phyloP scores from a whole-genome alignment of 768 basidiomycete species.

The Serendipita sp. region DNA sequence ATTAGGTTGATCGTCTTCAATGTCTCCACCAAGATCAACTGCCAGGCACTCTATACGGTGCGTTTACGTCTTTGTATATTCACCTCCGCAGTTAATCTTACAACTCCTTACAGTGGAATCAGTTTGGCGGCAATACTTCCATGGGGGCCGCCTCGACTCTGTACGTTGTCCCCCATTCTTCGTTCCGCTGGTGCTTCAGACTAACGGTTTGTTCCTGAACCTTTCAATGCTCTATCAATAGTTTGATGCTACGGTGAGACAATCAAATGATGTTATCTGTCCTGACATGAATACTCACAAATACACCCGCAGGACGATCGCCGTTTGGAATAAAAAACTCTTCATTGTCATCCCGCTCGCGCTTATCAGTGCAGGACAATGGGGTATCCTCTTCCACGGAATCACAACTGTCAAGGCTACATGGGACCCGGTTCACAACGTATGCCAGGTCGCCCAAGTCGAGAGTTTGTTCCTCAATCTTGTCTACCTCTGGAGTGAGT shows the following conservation, averaged over 20 bases:
- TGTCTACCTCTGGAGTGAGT: conserved; percentile 42
- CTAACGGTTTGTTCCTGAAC: background rate
- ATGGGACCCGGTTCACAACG: conserved; percentile 29
- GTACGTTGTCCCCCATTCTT: conserved; percentile 56
- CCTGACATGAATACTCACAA: conserved; percentile 18
- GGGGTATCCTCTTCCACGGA: conserved; percentile 58
- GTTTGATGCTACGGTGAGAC: background rate
- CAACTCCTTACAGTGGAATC: background rate
- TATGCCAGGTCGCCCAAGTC: conserved; percentile 42
- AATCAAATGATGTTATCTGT: conserved; percentile 2
- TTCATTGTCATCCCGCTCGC: conserved; percentile 37
- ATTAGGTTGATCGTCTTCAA: conserved; percentile 42
- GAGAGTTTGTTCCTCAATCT: conserved; percentile 43
- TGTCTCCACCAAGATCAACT: conserved; percentile 41
- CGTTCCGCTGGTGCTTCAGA: conserved; percentile 14
- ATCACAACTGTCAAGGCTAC: conserved; percentile 37
- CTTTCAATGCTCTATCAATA: background rate
- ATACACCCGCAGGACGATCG: conserved; percentile 24
- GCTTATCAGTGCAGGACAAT: conserved; percentile 46
- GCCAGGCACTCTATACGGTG: conserved; percentile 47
- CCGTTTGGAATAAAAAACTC: conserved; percentile 47
- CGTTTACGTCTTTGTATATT: conserved; percentile 18
- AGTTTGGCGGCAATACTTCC: conserved; percentile 45
- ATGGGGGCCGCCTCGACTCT: conserved; percentile 50
- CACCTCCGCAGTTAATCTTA: background rate